These are phyloP conservation scores for Lipomyces mesembrius DNA, from an alignment of 805 yeast genomes.

Conservation along the genomic window DNA sequence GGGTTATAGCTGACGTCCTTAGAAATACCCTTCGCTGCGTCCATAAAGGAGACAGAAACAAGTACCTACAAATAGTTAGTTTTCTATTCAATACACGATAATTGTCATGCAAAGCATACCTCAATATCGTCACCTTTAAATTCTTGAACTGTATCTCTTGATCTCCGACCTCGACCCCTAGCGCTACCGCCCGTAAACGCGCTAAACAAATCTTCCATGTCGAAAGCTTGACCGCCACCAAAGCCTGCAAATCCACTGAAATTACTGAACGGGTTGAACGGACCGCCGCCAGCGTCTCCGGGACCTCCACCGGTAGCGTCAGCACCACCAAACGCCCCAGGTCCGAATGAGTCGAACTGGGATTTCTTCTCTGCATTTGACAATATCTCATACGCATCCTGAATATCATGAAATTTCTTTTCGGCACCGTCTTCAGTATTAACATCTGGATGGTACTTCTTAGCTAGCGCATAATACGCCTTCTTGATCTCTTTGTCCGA, in stretches of 20 bases:
- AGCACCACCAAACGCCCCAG: slow-evolving; percentile 75
- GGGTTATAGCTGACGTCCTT: slow-evolving; percentile 72
- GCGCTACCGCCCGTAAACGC: slow-evolving; percentile 54
- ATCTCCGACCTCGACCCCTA: slow-evolving; percentile 45
- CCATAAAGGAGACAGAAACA: slow-evolving; percentile 77
- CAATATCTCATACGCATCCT: slow-evolving; percentile 90
- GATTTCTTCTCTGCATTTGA: slow-evolving; percentile 58
- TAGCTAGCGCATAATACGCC: slow-evolving; percentile 91
- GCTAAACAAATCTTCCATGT: slow-evolving; percentile 68
- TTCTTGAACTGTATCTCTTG: slow-evolving; percentile 60
- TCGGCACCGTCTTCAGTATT: slow-evolving; percentile 91
- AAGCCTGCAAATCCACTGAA: slow-evolving; percentile 55
- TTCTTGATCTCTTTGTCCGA: slow-evolving; percentile 86
- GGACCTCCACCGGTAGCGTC: slow-evolving; percentile 55
- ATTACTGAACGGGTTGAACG: slow-evolving; percentile 60
- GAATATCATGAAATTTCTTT: slow-evolving; percentile 86
- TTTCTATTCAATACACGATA: not conserved
- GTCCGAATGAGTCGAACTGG: slow-evolving; percentile 90
- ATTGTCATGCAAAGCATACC: slow-evolving; percentile 7
- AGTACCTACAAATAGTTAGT: slow-evolving; percentile 49
- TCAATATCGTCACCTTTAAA: slow-evolving; percentile 82
- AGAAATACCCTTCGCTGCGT: slow-evolving; percentile 79
- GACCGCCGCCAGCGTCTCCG: slow-evolving; percentile 56
- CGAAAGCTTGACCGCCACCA: slow-evolving; percentile 51
- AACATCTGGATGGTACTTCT: slow-evolving; percentile 94